Evolutionary conservation across 75 land plant species (phyloP), one percentile per base, ranked within the genome.

Genomic region (Adiantum capillusveneris): DNA sequence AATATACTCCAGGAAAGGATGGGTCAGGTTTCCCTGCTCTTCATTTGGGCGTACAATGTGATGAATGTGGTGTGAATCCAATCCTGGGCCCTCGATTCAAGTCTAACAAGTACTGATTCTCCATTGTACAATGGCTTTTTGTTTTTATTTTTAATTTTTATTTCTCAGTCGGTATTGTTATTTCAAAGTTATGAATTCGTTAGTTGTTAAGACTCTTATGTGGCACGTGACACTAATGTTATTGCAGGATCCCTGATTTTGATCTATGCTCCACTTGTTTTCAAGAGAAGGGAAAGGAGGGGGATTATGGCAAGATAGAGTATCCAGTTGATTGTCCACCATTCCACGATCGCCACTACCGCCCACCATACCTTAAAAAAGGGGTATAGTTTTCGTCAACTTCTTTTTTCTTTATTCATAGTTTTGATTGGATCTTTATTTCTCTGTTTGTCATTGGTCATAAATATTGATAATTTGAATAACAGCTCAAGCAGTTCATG

Each of bases 21-120:
- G 14, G 14, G 14, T 9, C 9, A 14, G 14, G 43, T 9, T 9
- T 9, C 43, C 43, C 43, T 41, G 51, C 20, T 11, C 20, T 85
- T 37, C 97, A 92, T 25, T 60, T 51, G 14, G 86, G 84, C 27
- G 62, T 88, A 44, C 66, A 55, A 5, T 92, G 97, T 62, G 95
- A 92, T 71, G 86, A 84, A n/a, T 92, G 97, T 80, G 95, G 83
- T 21, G 76, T 78, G 74, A 60, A 62, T 65, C 98, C 98, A 12
- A 90, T 94, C 16, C 52, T 70, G 29, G 98, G 98, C 11, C 80
- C 82, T 11, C 70, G 96, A 0, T 94, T 56, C 85, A 79, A 79
- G 59, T 94, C 87, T 27, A 69, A 56, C 11, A 48, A 48, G 51
- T 48, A 48, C 43, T 41, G 43, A 14, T 41, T 41, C 14, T 41